Evolutionary conservation across 1,284 basidiomycete species (phyloP), one percentile per base, ranked within the genome.

Genomic region (Apiotrichum gamsii): DNA sequence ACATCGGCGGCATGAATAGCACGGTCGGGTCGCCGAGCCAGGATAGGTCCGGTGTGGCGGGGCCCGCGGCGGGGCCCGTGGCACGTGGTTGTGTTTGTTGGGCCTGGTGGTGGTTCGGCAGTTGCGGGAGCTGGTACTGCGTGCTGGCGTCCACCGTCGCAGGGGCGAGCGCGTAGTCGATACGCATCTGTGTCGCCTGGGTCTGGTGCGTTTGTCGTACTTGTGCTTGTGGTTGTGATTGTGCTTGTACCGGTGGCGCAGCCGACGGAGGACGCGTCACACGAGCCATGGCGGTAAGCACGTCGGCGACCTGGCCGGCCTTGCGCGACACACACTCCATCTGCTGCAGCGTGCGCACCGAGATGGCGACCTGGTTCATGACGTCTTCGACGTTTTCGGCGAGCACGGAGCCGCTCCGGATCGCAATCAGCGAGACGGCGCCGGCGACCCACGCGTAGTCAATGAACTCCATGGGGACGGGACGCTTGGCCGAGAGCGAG

Each of bases 311-410:
- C 40, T 42, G 40, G 4, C 40, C 40, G n/a, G 19, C 23, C 21
- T 18, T 23, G 31, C 40, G 40, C 4, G 40, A 42, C 5, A 42
- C 40, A 9, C 15, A 61, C 59, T 85, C 83, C 28, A 76, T 72
- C 8, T 63, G 60, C 41, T 76, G 74, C 23, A 85, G 67, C 19
- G 79, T 78, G 25, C 77, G 72, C 74, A 86, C 79, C 58, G 84
- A 85, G 57, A 80, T 82, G 52, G 81, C 75, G 18, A 87, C 82
- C 56, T 87, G 84, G 30, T 73, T 73, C 75, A 85, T 79, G 57
- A 84, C 80, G 55, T 78, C 78, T 6, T 33, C 40, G 31, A 24
- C 16, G 29, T 42, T 13, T 19, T 30, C 5, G 13, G 31, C 15
- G 30, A 74, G 76, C 10, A 76, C 70, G 8, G 50, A 39, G 31